Base-by-base conservation (phyloP, 2,329 filamentous ascomycete species). In the Xenoacremonium recifei region DNA sequence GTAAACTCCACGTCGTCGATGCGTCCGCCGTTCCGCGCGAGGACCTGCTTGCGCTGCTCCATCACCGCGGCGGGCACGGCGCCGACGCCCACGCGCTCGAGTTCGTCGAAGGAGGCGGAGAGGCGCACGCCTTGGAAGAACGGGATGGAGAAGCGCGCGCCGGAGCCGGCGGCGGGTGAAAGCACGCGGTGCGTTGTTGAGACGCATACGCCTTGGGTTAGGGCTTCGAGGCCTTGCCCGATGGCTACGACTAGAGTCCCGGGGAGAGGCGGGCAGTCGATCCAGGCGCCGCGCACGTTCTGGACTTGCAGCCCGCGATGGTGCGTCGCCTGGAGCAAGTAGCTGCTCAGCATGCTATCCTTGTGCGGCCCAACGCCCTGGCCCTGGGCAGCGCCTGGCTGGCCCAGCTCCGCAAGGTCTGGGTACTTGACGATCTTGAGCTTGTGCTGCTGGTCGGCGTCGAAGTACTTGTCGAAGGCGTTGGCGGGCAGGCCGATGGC, bases 381-480 rank as follows among this genome's bases (percentile, higher is more conserved):
- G 23, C 74, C 73, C 49, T 75, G 63, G 17, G 57, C 60, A 29
- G 62, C 68, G 3, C 59, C 63, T 16, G 51, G 62, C 3, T 74
- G 62, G 0, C 75, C 78, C 2, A 87, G 67, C 61, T 81, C 75
- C n/a, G 69, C 65, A 11, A 79, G 64, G 60, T 93, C 89, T 0
- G 89, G 89, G 60, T 93, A 95, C 69, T 87, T 89, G 46, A 95
- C 84, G 45, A 95, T 84, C 71, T 95, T 95, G 57, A 95, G 76
- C 71, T 95, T 95, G 70, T 95, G 88, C 68, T 93, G 89, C 70
- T 79, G 72, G 53, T 77, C 64, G 71, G 75, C 54, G 61, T 91
- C 87, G 66, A 92, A 92, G 72, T 91, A 95, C 55, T 79, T 81
- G 59, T 80, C 71, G 64, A 95, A 95, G 0, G 89, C 87, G 37